Conservation (phyloP, 1,139 yeast species). For the Wickerhamomyces sp. region DNA sequence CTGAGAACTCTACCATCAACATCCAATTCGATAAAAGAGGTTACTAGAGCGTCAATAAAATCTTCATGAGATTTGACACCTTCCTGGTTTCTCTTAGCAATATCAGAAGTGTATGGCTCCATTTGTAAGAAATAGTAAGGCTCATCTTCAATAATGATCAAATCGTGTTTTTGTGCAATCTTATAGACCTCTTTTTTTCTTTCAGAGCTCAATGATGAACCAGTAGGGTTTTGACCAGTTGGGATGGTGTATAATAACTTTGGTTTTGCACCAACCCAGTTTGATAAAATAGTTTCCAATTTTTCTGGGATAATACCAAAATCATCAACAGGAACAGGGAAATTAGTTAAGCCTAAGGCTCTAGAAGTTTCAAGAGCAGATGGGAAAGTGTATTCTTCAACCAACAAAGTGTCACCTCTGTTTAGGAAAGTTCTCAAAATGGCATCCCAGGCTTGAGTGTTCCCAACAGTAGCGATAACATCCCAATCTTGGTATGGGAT, state of each 20-base stretch:
- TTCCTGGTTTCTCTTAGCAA: slow-evolving; percentile 20
- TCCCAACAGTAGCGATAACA: slow-evolving; percentile 60
- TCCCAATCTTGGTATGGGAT: slow-evolving; percentile 67
- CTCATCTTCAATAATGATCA: slow-evolving; percentile 83
- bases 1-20: slow-evolving; percentile 84
- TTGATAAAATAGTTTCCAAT: slow-evolving; percentile 54
- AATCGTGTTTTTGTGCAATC: slow-evolving; percentile 73
- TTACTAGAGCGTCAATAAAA: slow-evolving; percentile 62
- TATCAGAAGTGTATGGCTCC: slow-evolving; percentile 52
- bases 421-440: slow-evolving; percentile 71
- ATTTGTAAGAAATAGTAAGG: slow-evolving; percentile 93
- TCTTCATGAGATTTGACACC: slow-evolving; percentile 41
- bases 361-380: slow-evolving; percentile 80
- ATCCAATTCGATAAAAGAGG: slow-evolving; percentile 72
- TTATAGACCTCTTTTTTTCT: slow-evolving; percentile 71
- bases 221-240: slow-evolving; percentile 96
- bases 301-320: slow-evolving; percentile 75
- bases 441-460: slow-evolving; percentile 88
- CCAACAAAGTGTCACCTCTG: slow-evolving; percentile 73
- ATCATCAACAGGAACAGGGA: slow-evolving; percentile 75
- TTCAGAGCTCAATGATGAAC: slow-evolving; percentile 66
- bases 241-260: slow-evolving; percentile 80
- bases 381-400: slow-evolving; percentile 76
- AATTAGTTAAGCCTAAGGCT: slow-evolving; percentile 61
- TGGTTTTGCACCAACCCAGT: slow-evolving; percentile 70